These are phyloP conservation scores for Phialophora verrucosa DNA, from an alignment of 2,329 filamentous ascomycete species.

Conservation along the genomic window DNA sequence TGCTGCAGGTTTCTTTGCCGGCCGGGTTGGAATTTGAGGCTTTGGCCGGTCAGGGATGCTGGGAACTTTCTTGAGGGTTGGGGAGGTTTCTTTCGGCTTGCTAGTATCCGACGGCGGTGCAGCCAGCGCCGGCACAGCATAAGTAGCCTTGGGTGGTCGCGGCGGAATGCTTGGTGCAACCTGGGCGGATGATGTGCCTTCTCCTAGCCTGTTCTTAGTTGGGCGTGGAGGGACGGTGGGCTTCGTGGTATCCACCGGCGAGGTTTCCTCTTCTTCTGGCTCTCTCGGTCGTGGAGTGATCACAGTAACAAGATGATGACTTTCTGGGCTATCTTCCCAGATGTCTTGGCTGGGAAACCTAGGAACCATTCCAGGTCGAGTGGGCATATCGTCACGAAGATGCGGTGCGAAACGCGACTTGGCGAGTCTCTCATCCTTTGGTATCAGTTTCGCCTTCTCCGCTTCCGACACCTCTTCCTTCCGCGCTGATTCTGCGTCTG, in stretches of 20 bases:
- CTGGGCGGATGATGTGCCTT: constrained; percentile 35
- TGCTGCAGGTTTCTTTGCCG: constrained; percentile 58
- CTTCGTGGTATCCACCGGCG: constrained; percentile 39
- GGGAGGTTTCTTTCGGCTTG: constrained; percentile 44
- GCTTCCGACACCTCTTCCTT: constrained; percentile 49
- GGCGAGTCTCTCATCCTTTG: constrained; percentile 43
- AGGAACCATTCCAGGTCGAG: constrained; percentile 63
- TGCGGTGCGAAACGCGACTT: constrained; percentile 52
- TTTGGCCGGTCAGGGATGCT: constrained; percentile 64
- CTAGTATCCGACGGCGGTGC: constrained; percentile 40
- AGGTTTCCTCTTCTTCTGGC: constrained; percentile 53
- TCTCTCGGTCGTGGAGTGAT: constrained; percentile 59
- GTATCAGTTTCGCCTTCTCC: constrained; percentile 48
- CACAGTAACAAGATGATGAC: constrained; percentile 77
- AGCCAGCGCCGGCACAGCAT: constrained; percentile 44
- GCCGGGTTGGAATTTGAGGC: constrained; percentile 69
- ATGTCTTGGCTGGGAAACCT: constrained; percentile 91
- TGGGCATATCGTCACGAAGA: constrained; percentile 55
- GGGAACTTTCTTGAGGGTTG: constrained; percentile 57
- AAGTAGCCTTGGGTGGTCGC: constrained; percentile 44
- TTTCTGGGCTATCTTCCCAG: constrained; percentile 93
- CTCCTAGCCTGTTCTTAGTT: constrained; percentile 38
- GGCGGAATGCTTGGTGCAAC: constrained; percentile 41
- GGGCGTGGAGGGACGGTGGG: constrained; percentile 43
- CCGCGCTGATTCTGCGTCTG: constrained; percentile 56